Evolutionary conservation across 805 yeast genomes (phyloP).

Genomic region (Candida oleophila): DNA sequence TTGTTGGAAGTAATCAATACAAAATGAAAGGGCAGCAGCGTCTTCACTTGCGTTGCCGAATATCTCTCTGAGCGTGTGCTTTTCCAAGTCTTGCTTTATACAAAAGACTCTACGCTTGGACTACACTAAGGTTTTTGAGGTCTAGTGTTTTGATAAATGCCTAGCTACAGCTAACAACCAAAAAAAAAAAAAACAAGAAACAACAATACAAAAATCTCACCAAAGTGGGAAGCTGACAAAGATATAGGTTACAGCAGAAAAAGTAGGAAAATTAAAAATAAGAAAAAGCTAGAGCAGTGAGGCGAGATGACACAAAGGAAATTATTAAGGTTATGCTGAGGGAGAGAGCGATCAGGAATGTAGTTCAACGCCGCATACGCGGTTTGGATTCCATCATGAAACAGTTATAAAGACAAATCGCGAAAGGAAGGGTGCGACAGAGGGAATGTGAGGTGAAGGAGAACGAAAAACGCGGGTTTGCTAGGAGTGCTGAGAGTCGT

Average conservation of each 20-base stretch:
- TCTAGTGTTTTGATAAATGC: background rate
- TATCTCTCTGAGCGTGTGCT: background rate
- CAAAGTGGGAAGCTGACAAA: constrained; percentile 2
- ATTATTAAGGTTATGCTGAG: background rate
- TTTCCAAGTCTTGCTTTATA: background rate
- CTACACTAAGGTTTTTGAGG: background rate
- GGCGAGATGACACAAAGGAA: background rate
- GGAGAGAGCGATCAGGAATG: background rate
- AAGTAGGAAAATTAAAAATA: background rate
- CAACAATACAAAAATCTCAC: background rate
- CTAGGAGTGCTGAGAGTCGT: no score
- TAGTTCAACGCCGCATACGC: constrained; percentile 1
- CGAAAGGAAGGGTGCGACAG: background rate
- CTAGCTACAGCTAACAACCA: constrained; percentile 2
- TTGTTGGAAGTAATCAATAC: background rate
- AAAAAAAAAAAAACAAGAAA: background rate
- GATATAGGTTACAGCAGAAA: constrained; percentile 1
- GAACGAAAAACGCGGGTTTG: background rate
- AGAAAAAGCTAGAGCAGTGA: background rate
- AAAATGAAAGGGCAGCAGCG: background rate
- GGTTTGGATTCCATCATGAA: background rate
- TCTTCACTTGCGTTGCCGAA: background rate
- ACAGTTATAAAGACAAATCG: constrained; percentile 1
- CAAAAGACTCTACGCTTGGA: background rate
- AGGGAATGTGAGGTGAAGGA: background rate